phyloP scores from a whole-genome alignment of 495 filamentous ascomycete species.

The Penicillium nucicola region DNA sequence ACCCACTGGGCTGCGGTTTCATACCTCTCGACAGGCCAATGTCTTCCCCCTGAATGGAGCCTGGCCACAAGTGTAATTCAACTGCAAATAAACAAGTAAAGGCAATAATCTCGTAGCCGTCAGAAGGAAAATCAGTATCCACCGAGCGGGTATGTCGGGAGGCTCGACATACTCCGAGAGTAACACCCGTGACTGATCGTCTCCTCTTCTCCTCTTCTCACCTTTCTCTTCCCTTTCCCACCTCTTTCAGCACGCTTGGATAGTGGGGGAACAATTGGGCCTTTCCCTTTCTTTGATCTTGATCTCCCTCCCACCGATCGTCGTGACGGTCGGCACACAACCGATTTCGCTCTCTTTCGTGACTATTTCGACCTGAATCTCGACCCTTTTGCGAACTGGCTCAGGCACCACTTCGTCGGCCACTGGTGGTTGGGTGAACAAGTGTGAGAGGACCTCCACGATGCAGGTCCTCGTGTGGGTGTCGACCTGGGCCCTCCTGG shows the following conservation, averaged over 20 bases:
- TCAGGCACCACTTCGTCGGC: background rate
- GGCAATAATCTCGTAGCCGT: no score
- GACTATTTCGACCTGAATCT: background rate
- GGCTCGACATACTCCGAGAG: constrained; percentile 8
- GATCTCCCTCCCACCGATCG: constrained; percentile 10
- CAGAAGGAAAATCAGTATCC: constrained; percentile 1
- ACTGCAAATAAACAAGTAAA: constrained; percentile 1
- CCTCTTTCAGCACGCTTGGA: no score
- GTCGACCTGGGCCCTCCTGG: constrained; percentile 12
- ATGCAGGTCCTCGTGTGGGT: constrained; percentile 17
- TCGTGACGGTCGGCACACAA: constrained; percentile 19
- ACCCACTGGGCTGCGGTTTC: no score
- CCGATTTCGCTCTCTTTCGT: background rate
- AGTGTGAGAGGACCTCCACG: background rate
- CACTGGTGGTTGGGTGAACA: background rate
- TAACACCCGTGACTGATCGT: background rate
- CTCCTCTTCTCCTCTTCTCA: constrained; percentile 1
- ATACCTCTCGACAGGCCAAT: no score
- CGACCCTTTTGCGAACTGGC: no score
- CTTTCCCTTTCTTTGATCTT: background rate
- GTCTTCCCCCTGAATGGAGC: no score
- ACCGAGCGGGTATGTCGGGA: constrained; percentile 9
- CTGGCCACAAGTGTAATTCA: no score
- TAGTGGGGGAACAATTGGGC: constrained; percentile 9
- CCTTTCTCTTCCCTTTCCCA: background rate